Conservation (phyloP, 1,139 yeast genomes). For the Scheffersomyces illinoinensis region DNA sequence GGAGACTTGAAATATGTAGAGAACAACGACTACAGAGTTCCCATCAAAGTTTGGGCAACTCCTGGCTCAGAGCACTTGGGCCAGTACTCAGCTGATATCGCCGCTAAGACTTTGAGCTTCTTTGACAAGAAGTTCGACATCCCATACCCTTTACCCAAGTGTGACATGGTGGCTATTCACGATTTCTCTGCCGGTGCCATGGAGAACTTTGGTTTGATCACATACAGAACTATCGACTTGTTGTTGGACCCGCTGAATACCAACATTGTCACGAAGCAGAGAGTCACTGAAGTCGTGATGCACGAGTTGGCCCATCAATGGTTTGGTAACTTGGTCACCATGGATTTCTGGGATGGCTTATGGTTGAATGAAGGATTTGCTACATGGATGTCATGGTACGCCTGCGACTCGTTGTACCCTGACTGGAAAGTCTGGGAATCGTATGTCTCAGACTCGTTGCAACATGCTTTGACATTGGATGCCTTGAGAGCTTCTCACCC, state of each 20-base stretch:
- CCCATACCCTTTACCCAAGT: conserved; percentile 60
- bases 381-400: conserved; percentile 76
- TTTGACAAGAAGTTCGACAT: conserved; percentile 54
- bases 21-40: conserved; percentile 32
- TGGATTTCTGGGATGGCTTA: conserved; percentile 66
- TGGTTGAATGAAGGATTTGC: conserved; percentile 69
- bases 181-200: conserved; percentile 62
- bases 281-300: conserved; percentile 59
- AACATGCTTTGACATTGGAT: conserved; percentile 53
- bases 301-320: conserved; percentile 69
- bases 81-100: conserved; percentile 48
- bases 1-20: conserved; percentile 37
- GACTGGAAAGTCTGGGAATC: conserved; percentile 60
- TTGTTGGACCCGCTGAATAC: conserved; percentile 48
- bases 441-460: conserved; percentile 53
- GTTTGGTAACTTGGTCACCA: conserved; percentile 64
- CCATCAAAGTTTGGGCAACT: conserved; percentile 56
- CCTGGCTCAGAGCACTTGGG: conserved; percentile 55
- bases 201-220: conserved; percentile 63
- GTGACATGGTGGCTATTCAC: conserved; percentile 59
- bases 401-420: conserved; percentile 58
- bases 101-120: conserved; percentile 53
- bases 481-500: conserved; percentile 58
- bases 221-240: conserved; percentile 56
- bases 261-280: conserved; percentile 45